Base-by-base conservation (phyloP, 106 monocot species). In the Agapanthus africanus region DNA sequence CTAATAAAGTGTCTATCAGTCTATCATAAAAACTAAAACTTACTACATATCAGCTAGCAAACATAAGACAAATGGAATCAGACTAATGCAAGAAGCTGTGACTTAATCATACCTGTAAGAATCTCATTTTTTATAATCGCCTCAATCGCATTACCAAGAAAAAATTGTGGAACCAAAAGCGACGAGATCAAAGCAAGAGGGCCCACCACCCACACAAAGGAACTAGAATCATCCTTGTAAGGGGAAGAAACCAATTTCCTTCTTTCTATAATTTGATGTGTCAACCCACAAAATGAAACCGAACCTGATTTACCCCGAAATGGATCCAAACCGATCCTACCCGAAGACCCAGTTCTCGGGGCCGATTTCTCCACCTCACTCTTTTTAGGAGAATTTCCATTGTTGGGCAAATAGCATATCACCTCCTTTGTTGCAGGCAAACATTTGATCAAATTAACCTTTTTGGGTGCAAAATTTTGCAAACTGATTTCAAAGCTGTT, bases 181-280 rank as follows among this genome's bases (percentile, higher is more conserved):
- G 90, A 86, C 1, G 80, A 78, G 22, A 90, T 73, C 75, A 90
- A 71, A 0, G 83, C 83, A 8, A 81, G 26, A 19, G 90, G 90
- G 11, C 73, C 90, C 10, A 76, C 22, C 3, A 83, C 33, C 90
- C 89, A 90, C 6, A 82, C 11, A 9, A 80, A 28, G 25, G 89
- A 90, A 15, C 89, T 82, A 19, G 46, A 68, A 26, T 72, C 85
- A 31, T 85, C 81, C 60, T 66, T 50, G 31, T 79, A 85, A 10
- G 85, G 85, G 18, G 85, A 75, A 38, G 85, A 85, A 5, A 82
- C 81, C 78, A 85, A 28, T 25, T 85, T 76, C 65, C 51, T 72
- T 25, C 75, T 67, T 63, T 85, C 81, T 23, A 79, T 13, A 25
- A 70, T 27, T 74, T 85, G 72, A 60, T 85, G 51, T 13, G 46